Conservation (phyloP, 768 basidiomycete genomes). For the Rhizopogon rudus region DNA sequence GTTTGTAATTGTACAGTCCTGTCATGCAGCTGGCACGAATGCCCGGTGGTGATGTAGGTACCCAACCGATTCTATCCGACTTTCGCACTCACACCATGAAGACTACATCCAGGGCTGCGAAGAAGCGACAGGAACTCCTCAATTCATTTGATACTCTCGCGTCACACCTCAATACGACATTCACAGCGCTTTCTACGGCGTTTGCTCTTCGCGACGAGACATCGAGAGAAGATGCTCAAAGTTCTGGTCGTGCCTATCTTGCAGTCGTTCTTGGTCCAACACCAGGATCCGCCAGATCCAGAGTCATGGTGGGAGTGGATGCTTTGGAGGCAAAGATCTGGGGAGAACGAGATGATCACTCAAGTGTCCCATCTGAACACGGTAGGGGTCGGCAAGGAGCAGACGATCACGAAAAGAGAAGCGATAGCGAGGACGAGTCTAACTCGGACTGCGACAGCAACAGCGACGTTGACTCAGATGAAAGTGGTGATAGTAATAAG, state of each 20-base stretch:
- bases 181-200: conserved; percentile 66
- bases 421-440: conserved; percentile 5
- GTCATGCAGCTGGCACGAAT: conserved; percentile 59
- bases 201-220: conserved; percentile 34
- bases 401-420: background rate
- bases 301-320: conserved; percentile 59
- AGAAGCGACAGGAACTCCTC: conserved; percentile 58
- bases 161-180: conserved; percentile 73
- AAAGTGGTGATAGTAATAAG: background rate
- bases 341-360: conserved; percentile 16
- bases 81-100: conserved; percentile 13
- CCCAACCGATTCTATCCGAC: background rate
- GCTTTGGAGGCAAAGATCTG: conserved; percentile 48
- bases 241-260: conserved; percentile 41
- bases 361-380: background rate
- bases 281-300: conserved; percentile 53
- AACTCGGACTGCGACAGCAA: conserved; percentile 19
- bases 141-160: conserved; percentile 64
- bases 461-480: background rate
- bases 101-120: conserved; percentile 45
- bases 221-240: background rate
- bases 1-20: conserved; percentile 37
- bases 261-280: conserved; percentile 66
- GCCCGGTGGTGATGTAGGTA: conserved; percentile 40
- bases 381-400: conserved; percentile 25